Percentiles rank a stretch among this genome's conserved stretches.
Evolutionary conservation across 306 rosid species (phyloP).

Genomic region (Ammopiptanthus mongolicus): DNA sequence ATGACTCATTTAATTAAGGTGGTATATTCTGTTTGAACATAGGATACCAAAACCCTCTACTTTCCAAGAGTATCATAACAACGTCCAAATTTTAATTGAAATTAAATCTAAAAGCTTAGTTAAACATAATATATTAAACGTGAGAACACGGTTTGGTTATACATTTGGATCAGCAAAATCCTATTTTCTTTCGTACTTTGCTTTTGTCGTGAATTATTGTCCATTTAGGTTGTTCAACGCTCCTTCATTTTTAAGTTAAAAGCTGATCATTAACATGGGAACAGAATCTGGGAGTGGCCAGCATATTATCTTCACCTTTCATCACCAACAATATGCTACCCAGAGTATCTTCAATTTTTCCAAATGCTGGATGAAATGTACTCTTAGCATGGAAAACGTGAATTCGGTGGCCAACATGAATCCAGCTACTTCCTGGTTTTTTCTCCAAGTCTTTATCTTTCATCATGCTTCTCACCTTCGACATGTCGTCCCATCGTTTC

Average conservation of each 20-base stretch:
- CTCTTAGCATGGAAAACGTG: slow-evolving; percentile 33
- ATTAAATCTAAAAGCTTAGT: too few relatives aligned
- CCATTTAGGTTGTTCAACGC: too few relatives aligned
- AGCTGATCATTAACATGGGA: too few relatives aligned
- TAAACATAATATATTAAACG: not conserved
- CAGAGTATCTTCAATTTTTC: slow-evolving; percentile 33
- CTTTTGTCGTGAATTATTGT: too few relatives aligned
- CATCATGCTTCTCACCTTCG: slow-evolving; percentile 35
- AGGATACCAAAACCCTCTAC: too few relatives aligned
- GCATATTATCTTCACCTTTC: slow-evolving; percentile 22
- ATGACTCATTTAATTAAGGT: too few relatives aligned
- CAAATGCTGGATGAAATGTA: slow-evolving; percentile 20
- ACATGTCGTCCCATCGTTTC: slow-evolving; percentile 42
- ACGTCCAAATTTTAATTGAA: too few relatives aligned
- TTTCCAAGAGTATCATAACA: too few relatives aligned
- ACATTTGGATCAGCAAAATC: not conserved
- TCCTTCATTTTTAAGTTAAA: too few relatives aligned
- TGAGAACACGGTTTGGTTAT: not conserved
- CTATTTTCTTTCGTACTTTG: too few relatives aligned
- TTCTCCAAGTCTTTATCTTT: slow-evolving; percentile 36
- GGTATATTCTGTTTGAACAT: too few relatives aligned
- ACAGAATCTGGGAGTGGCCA: not conserved
- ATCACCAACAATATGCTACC: slow-evolving; percentile 29
- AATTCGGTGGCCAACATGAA: slow-evolving; percentile 27
- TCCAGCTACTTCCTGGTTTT: slow-evolving; percentile 48